These are phyloP conservation scores for Balakata baccata DNA, from an alignment of 345 rosid species.

Conservation along the genomic window DNA sequence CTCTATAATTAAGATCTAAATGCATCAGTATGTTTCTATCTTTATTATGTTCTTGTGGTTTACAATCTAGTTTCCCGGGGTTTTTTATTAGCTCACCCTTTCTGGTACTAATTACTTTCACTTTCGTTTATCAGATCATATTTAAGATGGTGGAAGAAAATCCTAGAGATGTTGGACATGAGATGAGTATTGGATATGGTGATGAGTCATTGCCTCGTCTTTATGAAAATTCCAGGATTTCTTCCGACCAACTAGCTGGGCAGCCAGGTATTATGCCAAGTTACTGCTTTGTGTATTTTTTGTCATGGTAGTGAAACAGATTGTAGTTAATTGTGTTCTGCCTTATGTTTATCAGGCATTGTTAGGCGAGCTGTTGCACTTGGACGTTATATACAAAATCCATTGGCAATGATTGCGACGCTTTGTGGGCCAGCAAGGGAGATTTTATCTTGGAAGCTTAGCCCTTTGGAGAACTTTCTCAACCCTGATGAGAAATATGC, in stretches of 20 bases:
- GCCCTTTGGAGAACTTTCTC: conserved; percentile 70
- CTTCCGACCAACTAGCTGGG: conserved; percentile 83
- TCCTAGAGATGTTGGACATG: conserved; percentile 97
- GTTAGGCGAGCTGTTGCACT: conserved; percentile 92
- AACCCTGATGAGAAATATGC: conserved; percentile 80
- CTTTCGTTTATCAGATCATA: conserved; percentile 59
- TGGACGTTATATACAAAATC: conserved; percentile 96
- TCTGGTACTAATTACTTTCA: conserved; percentile 18
- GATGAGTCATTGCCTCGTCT: conserved; percentile 91
- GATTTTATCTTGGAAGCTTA: conserved; percentile 93
- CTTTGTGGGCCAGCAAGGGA: conserved; percentile 94
- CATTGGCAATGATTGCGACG: conserved; percentile 86
- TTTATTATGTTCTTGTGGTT: not conserved
- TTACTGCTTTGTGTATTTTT: not conserved
- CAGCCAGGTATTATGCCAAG: conserved; percentile 48
- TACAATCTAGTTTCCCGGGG: not conserved
- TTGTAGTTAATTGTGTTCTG: not conserved
- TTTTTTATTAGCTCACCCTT: not conserved
- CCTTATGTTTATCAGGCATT: conserved; percentile 48
- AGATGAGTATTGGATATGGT: conserved; percentile 87
- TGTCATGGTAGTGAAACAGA: no score
- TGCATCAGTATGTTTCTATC: not conserved
- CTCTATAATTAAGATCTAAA: no score
- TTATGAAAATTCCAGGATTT: conserved; percentile 90
- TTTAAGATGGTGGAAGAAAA: conserved; percentile 97